Conservation (phyloP, 202 grass and related monocot species). For the Miscanthus sacchariflorus region DNA sequence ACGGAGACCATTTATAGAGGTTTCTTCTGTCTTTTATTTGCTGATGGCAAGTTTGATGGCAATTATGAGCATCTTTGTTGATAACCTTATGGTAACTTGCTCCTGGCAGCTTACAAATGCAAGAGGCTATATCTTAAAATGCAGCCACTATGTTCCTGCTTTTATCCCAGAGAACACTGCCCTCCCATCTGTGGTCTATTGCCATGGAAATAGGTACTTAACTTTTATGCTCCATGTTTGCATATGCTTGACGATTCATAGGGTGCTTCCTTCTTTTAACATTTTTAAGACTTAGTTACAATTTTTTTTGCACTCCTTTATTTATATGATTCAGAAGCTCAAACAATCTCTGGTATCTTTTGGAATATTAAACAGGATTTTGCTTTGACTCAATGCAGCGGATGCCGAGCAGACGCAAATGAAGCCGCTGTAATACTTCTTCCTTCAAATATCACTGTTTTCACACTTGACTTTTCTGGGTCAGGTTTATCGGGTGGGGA, state of each 20-base stretch:
- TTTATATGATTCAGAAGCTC: slow-evolving; percentile 12
- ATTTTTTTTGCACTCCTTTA: slow-evolving; percentile 16
- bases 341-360: slow-evolving; percentile 43
- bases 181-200: slow-evolving; percentile 95
- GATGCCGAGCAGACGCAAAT: slow-evolving; percentile 97
- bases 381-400: slow-evolving; percentile 70
- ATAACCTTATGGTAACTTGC: slow-evolving; percentile 53
- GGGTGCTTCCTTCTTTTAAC: not conserved
- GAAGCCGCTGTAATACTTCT: slow-evolving; percentile 91
- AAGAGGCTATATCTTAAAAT: slow-evolving; percentile 83
- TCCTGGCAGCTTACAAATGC: slow-evolving; percentile 82
- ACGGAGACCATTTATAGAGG: slow-evolving; percentile 72
- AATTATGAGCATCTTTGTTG: slow-evolving; percentile 25
- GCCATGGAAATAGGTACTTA: slow-evolving; percentile 95
- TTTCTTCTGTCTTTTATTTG: slow-evolving; percentile 63
- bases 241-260: slow-evolving; percentile 39
- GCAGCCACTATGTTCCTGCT: slow-evolving; percentile 95
- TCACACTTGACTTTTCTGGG: slow-evolving; percentile 97
- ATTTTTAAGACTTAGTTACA: slow-evolving; percentile 46
- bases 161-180: slow-evolving; percentile 64
- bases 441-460: slow-evolving; percentile 97
- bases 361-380: slow-evolving; percentile 47
- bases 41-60: slow-evolving; percentile 39
- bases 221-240: slow-evolving; percentile 23
- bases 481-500: slow-evolving; percentile 92